A percentile compares a stretch with the other conserved stretches of the same genome.
Conservation (phyloP, 257 asterid species). For the Knoxia roxburghii region DNA sequence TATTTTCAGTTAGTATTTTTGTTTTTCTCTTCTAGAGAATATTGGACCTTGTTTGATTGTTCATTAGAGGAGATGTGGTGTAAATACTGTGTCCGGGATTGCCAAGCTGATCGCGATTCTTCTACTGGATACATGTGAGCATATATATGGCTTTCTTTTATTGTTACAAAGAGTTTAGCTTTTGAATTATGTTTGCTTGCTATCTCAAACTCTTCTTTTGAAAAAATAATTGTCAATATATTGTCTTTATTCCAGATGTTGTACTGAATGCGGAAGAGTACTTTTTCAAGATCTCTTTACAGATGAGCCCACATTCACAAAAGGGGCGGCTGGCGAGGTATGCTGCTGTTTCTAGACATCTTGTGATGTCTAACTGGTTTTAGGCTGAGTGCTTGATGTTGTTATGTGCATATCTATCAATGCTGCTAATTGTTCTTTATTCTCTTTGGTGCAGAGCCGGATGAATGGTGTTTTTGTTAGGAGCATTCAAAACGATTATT, state of each 20-base stretch:
- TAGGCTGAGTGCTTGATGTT: not conserved
- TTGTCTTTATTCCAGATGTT: constrained; percentile 17
- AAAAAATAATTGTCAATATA: not conserved
- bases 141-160: not conserved
- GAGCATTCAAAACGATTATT: constrained; percentile 33
- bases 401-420: not conserved
- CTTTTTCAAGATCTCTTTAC: constrained; percentile 16
- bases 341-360: constrained; percentile 1
- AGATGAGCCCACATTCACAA: constrained; percentile 21
- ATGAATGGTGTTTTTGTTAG: constrained; percentile 54
- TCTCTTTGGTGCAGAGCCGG: constrained; percentile 37
- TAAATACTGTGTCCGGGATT: constrained; percentile 16
- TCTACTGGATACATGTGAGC: constrained; percentile 19
- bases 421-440: constrained; percentile 9
- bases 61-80: constrained; percentile 9
- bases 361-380: not conserved
- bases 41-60: not conserved
- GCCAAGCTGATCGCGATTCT: constrained; percentile 14
- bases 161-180: not conserved
- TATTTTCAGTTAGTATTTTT: not conserved
- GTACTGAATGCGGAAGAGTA: constrained; percentile 25
- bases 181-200: not conserved
- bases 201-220: not conserved
- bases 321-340: constrained; percentile 25
- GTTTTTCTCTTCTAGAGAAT: not conserved